Base-by-base conservation (phyloP, 225 moss, liverwort and hornwort genomes). In the Antitrichia curtipendula region DNA sequence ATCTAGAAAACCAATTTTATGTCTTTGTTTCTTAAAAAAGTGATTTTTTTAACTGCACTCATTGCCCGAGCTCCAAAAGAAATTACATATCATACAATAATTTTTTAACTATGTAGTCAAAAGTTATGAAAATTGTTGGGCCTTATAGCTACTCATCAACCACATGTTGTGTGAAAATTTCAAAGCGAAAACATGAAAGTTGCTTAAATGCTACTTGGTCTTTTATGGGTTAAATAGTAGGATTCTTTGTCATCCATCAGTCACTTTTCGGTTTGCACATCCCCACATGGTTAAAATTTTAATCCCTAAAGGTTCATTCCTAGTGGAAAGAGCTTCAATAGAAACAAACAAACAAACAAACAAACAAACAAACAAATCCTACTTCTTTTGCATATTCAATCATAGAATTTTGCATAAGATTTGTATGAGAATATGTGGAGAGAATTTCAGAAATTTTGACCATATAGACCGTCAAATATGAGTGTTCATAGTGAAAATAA, bases 241-340 rank as follows among this genome's bases (percentile, higher is more conserved):
- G 65, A n/a, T 65, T 65, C 3, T 36, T 36, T 3, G 3, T 36
- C 20, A 20, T 65, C 10, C 1, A 65, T 20, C 1, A 1, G 4
- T 4, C 0, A 23, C 7, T 38, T 38, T 23, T 10, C 1, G 1
- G 2, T 21, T 12, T 13, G 4, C 0, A 1, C 12, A 4, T 38
- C 38, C 2, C 22, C 12, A 22, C 4, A 38, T 2, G 38, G 6
- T n/a, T 20, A n/a, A 36, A 6, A 65, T 20, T 65, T 20, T 20
- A 20, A 36, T 20, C 20, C 10, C 18, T 9, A 36, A 36, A 22
- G 6, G 6, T 12, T 18, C 10, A 68, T n/a, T 9, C 5, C 21
- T 12, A n/a, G 12, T 66, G 1, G n/a, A 66, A 66, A 12, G 12
- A n/a, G 6, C 3, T 50, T 12, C 13, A 13, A 13, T 49, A 49